Percentiles rank a stretch among this genome's conserved stretches.
phyloP scores from a whole-genome alignment of 2,329 filamentous ascomycete species.

The Emmonsia crescens region DNA sequence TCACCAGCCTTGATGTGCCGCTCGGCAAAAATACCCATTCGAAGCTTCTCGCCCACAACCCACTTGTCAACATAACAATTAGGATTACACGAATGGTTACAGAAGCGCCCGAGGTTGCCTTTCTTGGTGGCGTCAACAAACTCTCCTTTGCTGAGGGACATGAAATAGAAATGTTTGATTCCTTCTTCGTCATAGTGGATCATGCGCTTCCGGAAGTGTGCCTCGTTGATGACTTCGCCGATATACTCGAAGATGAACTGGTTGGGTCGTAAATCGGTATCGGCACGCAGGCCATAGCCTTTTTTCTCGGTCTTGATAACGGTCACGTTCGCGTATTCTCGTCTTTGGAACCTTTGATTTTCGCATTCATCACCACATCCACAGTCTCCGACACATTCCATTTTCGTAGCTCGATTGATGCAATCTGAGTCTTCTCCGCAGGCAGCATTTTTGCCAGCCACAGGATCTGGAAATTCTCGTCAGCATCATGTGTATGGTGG shows the following conservation, averaged over 20 bases:
- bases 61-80: constrained; percentile 99
- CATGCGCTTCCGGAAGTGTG: constrained; percentile 79
- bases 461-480: constrained; percentile 33
- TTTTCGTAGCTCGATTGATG: constrained; percentile 96
- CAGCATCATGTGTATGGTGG: neutral
- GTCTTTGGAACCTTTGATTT: constrained; percentile 88
- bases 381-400: constrained; percentile 84
- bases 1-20: constrained; percentile 77
- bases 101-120: constrained; percentile 91
- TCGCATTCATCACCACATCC: constrained; percentile 81
- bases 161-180: constrained; percentile 99
- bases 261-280: constrained; percentile 63
- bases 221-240: constrained; percentile 93
- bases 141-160: constrained; percentile 92
- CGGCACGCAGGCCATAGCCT: constrained; percentile 79
- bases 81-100: constrained; percentile 97
- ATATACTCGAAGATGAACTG: constrained; percentile 98
- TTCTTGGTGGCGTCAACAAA: constrained; percentile 97
- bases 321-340: constrained; percentile 78
- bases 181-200: constrained; percentile 88
- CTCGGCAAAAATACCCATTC: constrained; percentile 96
- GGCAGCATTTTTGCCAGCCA: constrained; percentile 56
- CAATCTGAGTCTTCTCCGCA: constrained; percentile 96
- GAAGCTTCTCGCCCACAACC: constrained; percentile 93
- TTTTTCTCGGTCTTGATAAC: constrained; percentile 99